Percentiles rank a stretch among this genome's conserved stretches.
phyloP scores from a whole-genome alignment of 495 filamentous ascomycete genomes.

The Hypoxylon cercidicola region DNA sequence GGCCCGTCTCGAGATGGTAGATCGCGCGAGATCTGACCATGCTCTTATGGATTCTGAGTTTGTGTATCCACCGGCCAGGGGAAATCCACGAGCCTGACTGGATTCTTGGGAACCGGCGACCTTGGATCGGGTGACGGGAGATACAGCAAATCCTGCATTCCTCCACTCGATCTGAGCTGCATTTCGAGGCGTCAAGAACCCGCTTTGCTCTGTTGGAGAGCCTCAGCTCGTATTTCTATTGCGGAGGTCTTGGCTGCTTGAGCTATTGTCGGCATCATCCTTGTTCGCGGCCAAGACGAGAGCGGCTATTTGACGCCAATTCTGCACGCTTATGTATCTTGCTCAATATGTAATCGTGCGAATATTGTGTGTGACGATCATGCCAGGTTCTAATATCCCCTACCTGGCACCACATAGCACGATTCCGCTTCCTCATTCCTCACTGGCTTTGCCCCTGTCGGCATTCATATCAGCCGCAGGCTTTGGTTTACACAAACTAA shows the following conservation, averaged over 20 bases:
- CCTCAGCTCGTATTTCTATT: constrained; percentile 43
- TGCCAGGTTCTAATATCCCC: constrained; percentile 19
- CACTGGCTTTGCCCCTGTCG: constrained; percentile 7
- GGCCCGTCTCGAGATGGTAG: constrained; percentile 8
- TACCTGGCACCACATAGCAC: constrained; percentile 16
- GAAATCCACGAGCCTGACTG: background rate
- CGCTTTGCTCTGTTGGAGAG: constrained; percentile 26
- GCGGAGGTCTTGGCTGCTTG: constrained; percentile 30
- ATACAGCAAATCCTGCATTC: constrained; percentile 30
- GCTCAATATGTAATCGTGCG: constrained; percentile 16
- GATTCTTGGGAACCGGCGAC: background rate
- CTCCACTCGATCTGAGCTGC: constrained; percentile 24
- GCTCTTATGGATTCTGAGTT: constrained; percentile 6
- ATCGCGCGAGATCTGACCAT: constrained; percentile 30
- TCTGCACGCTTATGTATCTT: constrained; percentile 38
- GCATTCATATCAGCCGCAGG: constrained; percentile 2
- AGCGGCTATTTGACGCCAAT: constrained; percentile 37
- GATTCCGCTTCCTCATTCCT: constrained; percentile 2
- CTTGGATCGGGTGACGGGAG: constrained; percentile 14
- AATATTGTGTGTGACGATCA: constrained; percentile 22
- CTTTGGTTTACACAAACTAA: constrained; percentile 6
- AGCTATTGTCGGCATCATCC: constrained; percentile 31
- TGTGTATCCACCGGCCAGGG: background rate
- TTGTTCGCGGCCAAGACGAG: constrained; percentile 18
- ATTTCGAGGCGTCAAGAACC: constrained; percentile 21